Evolutionary conservation across 1,284 basidiomycete species (phyloP).

Genomic region (Pisolithus thermaeus): DNA sequence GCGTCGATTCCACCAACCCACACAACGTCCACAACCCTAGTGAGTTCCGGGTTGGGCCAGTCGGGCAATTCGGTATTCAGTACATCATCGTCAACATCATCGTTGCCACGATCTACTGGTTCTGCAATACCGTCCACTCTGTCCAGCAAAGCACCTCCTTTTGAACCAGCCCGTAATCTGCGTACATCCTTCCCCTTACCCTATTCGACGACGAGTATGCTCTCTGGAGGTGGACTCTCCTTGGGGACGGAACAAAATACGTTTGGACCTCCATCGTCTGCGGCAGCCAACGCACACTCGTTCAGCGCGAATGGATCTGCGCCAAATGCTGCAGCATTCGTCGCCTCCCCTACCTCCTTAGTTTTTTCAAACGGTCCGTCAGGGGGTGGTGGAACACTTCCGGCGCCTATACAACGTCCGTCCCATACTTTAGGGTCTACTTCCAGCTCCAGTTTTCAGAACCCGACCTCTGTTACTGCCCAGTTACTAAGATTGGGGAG

Average conservation of each 20-base stretch:
- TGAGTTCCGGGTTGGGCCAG: constrained; percentile 9
- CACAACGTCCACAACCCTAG: constrained; percentile 7
- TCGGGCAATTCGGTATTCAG: constrained; percentile 13
- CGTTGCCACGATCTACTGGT: constrained; percentile 23
- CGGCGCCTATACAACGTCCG: constrained; percentile 14
- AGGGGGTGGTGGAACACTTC: constrained; percentile 3
- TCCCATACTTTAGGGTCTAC: constrained; percentile 7
- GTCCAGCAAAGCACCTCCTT: constrained; percentile 46
- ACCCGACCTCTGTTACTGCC: not conserved
- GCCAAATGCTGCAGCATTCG: not conserved
- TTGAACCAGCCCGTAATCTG: constrained; percentile 38
- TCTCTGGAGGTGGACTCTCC: constrained; percentile 10
- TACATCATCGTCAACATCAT: constrained; percentile 15
- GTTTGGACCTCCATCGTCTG: constrained; percentile 10
- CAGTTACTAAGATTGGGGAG: constrained; percentile 8
- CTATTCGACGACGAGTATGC: constrained; percentile 10
- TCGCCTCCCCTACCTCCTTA: not conserved
- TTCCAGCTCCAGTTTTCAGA: not conserved
- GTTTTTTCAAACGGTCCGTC: constrained; percentile 10
- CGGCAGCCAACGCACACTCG: constrained; percentile 4
- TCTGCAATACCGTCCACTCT: constrained; percentile 35
- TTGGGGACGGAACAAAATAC: constrained; percentile 11
- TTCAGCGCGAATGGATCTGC: constrained; percentile 4
- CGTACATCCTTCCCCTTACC: constrained; percentile 21
- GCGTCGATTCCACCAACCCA: constrained; percentile 19